phyloP scores from a whole-genome alignment of 768 basidiomycete species.

The Lentinula boryana region DNA sequence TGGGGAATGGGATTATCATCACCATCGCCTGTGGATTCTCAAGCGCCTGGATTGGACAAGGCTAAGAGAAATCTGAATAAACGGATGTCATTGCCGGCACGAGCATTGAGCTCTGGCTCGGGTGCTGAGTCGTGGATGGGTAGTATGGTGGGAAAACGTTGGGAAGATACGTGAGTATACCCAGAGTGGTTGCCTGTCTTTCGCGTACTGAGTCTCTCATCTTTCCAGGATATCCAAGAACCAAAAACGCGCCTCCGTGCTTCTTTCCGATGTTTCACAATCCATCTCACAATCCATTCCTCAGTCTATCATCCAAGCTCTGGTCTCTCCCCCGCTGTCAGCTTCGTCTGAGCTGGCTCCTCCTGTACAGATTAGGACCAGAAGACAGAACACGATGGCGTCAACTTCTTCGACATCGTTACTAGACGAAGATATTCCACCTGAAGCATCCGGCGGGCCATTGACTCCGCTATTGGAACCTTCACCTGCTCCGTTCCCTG shows the following conservation, averaged over 20 bases:
- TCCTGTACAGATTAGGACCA: conserved; percentile 7
- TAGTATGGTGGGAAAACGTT: conserved; percentile 48
- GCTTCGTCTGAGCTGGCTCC: conserved; percentile 16
- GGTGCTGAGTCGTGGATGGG: conserved; percentile 42
- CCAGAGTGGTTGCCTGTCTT: background rate
- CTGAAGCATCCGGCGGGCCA: background rate
- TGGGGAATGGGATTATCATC: conserved; percentile 3
- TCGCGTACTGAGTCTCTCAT: background rate
- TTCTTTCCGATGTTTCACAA: conserved; percentile 61
- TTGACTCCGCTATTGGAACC: background rate
- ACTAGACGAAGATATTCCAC: conserved; percentile 5
- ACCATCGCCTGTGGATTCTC: background rate
- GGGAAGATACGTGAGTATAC: conserved; percentile 52
- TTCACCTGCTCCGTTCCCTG: background rate
- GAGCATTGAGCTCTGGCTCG: conserved; percentile 9
- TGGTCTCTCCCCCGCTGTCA: conserved; percentile 30
- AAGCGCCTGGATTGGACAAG: conserved; percentile 5
- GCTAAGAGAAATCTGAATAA: conserved; percentile 7
- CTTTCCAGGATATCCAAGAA: conserved; percentile 52
- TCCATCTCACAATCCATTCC: conserved; percentile 3
- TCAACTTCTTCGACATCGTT: conserved; percentile 13
- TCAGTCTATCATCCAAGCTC: conserved; percentile 39
- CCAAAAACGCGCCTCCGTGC: conserved; percentile 62
- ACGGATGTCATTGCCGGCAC: conserved; percentile 1
- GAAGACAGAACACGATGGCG: conserved; percentile 12